Evolutionary conservation across 805 yeast species (phyloP).

Genomic region (Komagataella pastoris): DNA sequence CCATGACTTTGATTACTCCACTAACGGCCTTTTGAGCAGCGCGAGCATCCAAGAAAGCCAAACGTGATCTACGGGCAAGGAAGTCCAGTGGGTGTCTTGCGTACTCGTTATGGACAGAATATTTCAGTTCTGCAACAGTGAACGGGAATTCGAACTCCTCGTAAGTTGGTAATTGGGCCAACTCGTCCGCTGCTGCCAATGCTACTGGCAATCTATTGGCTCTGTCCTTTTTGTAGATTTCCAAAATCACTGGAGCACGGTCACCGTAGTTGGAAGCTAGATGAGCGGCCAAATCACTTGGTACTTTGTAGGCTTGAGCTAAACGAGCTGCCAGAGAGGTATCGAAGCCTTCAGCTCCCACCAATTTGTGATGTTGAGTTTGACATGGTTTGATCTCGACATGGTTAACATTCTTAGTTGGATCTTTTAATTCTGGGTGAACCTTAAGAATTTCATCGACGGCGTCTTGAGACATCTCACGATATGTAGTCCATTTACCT

Average conservation of each 20-base stretch:
- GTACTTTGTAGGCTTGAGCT: conserved; percentile 64
- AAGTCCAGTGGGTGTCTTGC: conserved; percentile 82
- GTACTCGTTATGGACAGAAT: conserved; percentile 72
- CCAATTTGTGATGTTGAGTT: conserved; percentile 41
- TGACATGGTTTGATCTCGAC: conserved; percentile 28
- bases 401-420: conserved; percentile 1
- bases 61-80: conserved; percentile 84
- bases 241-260: conserved; percentile 69
- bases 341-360: conserved; percentile 77
- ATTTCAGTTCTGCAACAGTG: conserved; percentile 81
- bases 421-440: conserved; percentile 20
- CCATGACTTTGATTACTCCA: conserved; percentile 79
- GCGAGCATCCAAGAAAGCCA: conserved; percentile 81
- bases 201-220: conserved; percentile 52
- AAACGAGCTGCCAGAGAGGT: conserved; percentile 63
- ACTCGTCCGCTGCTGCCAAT: conserved; percentile 17
- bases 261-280: conserved; percentile 83
- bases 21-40: conserved; percentile 74
- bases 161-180: conserved; percentile 18
- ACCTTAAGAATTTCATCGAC: conserved; percentile 54
- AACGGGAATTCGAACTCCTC: conserved; percentile 65
- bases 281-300: conserved; percentile 67
- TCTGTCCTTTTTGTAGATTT: conserved; percentile 33
- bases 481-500: conserved; percentile 97
- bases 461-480: conserved; percentile 96